Base-by-base conservation (phyloP, 2,329 filamentous ascomycete species). In the Xylariaceae sp. region DNA sequence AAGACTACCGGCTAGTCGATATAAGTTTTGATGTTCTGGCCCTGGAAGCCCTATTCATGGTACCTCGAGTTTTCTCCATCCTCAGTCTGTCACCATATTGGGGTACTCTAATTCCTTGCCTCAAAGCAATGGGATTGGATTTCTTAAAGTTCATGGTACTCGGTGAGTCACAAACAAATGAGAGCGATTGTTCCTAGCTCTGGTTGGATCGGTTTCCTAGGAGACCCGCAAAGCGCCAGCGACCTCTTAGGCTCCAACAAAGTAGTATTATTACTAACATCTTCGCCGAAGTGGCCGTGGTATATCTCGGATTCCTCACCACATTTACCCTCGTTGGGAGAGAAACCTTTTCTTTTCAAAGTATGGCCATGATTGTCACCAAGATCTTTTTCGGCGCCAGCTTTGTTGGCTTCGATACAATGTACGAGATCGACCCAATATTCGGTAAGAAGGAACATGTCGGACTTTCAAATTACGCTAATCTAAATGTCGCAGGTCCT, bases 111-210 rank as follows among this genome's bases (percentile, higher is more conserved):
- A 92, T 96, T 55, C 92, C 91, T 0, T 95, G 92, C 59, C 78
- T 96, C 47, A 94, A 94, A 68, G 89, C 92, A 68, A 96, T 96
- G 92, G 88, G 88, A 37, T 92, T 92, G 70, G 90, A 95, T 67
- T 96, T 96, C 67, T 54, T 71, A 15, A 88, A 87, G 61, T 89
- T 92, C 54, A 75, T 80, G 71, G 87, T 89, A 1, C 78, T 92
- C 22, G 88, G 95, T 41, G 75, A 89, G 45, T 87, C 15, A 46
- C 18, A 43, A 32, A 39, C 95, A 9, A n/a, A 34, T 3, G 16
- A 41, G 9, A 37, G 1, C 3, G n/a, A 21, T 37, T 19, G 19
- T 13, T 29, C 22, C 22, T 19, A 42, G 18, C 40, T 37, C 26
- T 19, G 16, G 15, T 46, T 32, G 2, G 3, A 43, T 18, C 30